Evolutionary conservation across 2,329 filamentous ascomycete species (phyloP).

Genomic region (Calonectria multiphialidica): DNA sequence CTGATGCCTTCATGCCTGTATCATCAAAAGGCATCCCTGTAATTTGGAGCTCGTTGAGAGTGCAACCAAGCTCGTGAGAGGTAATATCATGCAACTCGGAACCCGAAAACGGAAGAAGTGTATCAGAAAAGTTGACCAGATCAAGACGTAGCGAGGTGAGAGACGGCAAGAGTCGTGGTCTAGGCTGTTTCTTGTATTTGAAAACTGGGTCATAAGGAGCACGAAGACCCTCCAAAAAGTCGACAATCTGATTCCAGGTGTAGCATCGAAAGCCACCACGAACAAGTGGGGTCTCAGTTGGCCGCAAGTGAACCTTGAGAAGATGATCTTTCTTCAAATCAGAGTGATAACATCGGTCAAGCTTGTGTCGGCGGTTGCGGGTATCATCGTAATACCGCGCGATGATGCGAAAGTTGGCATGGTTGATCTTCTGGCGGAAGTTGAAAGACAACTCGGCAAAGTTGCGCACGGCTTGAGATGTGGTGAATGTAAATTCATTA

Average conservation of each 20-base stretch:
- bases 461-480: conserved; percentile 60
- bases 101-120: conserved; percentile 58
- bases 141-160: conserved; percentile 63
- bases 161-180: conserved; percentile 60
- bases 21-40: conserved; percentile 66
- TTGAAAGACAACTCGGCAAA: conserved; percentile 60
- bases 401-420: conserved; percentile 65
- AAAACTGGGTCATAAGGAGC: conserved; percentile 60
- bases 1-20: conserved; percentile 58
- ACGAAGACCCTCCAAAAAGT: conserved; percentile 64
- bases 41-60: conserved; percentile 64
- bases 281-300: conserved; percentile 59
- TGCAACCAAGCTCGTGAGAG: conserved; percentile 65
- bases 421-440: conserved; percentile 58
- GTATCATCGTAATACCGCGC: conserved; percentile 68
- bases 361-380: conserved; percentile 52
- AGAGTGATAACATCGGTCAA: conserved; percentile 57
- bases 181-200: conserved; percentile 48
- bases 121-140: conserved; percentile 65
- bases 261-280: conserved; percentile 67
- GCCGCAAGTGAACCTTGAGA: conserved; percentile 57
- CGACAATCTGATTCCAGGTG: conserved; percentile 65
- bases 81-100: conserved; percentile 64
- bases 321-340: conserved; percentile 55
- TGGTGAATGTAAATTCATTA: conserved; percentile 68